These are phyloP conservation scores for Cladophialophora psammophila DNA, from an alignment of 2,329 filamentous ascomycete genomes.

Conservation along the genomic window DNA sequence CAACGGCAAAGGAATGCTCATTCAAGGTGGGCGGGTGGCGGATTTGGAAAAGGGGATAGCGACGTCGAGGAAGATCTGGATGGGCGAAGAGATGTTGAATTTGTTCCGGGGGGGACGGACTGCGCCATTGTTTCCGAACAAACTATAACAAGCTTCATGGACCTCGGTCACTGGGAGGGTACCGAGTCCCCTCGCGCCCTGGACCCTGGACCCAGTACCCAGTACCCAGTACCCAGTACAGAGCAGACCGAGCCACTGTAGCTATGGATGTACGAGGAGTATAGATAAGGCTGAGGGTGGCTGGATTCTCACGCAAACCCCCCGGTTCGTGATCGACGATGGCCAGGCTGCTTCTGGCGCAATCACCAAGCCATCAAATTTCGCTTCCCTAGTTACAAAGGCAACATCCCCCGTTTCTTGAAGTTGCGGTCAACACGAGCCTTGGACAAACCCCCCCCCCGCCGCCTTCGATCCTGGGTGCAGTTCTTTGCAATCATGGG, in stretches of 20 bases:
- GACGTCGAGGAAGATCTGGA: conserved; percentile 55
- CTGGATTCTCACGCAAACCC: background rate
- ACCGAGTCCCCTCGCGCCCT: no score
- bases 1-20: conserved; percentile 56
- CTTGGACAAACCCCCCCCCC: background rate
- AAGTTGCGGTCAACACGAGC: no score
- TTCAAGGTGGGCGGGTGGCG: conserved; percentile 53
- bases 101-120: conserved; percentile 56
- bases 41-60: conserved; percentile 58
- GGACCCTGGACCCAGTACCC: no score
- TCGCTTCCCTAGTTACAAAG: background rate
- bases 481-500: background rate
- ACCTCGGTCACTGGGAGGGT: background rate
- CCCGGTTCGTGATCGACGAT: background rate
- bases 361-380: conserved; percentile 6
- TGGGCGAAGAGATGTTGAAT: conserved; percentile 60
- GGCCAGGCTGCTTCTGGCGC: conserved; percentile 3
- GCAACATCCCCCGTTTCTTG: no score
- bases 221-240: background rate
- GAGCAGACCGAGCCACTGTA: background rate
- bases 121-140: conserved; percentile 42
- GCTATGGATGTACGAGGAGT: background rate
- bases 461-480: background rate
- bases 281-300: background rate
- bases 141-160: conserved; percentile 28